Base-by-base conservation (phyloP, 1,139 yeast species). In the Hyphopichia pseudoburtonii region DNA sequence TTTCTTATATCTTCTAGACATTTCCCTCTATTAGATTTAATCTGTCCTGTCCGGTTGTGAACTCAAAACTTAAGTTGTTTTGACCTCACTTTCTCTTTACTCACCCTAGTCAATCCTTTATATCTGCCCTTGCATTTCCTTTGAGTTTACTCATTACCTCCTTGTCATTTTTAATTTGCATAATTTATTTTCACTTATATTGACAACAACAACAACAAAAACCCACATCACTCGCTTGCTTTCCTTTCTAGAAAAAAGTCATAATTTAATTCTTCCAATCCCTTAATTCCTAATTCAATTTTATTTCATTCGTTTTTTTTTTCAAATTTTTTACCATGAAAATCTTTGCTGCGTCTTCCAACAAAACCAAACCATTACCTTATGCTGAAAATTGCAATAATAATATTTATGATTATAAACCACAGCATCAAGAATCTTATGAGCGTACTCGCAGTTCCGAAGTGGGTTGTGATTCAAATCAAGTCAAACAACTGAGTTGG, bases 71-170 rank as follows among this genome's bases (percentile, higher is more conserved):
- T n/a, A n/a, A n/a, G 7, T 21, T 21, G 10, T 21, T 21, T 21
- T 7, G 10, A 21, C 9, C 23, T 25, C n/a, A 5, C 9, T 28
- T 17, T 25, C 17, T n/a, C 4, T 8, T 17, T n/a, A 42, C 61
- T 52, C 60, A 56, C 62, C 57, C 57, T 45, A 56, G 61, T 56
- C 62, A 41, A 51, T 56, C 62, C 31, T 57, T 56, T 36, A 41
- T 32, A 21, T n/a, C n/a, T 23, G 15, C 15, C 28, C 12, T 12
- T 25, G 12, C 28, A 25, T 12, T 25, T 25, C 28, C n/a, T n/a
- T n/a, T n/a, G n/a, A n/a, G n/a, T n/a, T n/a, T n/a, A n/a, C n/a
- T n/a, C n/a, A n/a, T n/a, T n/a, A n/a, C n/a, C n/a, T n/a, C n/a
- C n/a, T n/a, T n/a, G n/a, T n/a, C n/a, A n/a, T n/a, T n/a, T n/a